These are phyloP conservation scores for Diaporthe batatas DNA, from an alignment of 2,329 filamentous ascomycete species.

Conservation along the genomic window DNA sequence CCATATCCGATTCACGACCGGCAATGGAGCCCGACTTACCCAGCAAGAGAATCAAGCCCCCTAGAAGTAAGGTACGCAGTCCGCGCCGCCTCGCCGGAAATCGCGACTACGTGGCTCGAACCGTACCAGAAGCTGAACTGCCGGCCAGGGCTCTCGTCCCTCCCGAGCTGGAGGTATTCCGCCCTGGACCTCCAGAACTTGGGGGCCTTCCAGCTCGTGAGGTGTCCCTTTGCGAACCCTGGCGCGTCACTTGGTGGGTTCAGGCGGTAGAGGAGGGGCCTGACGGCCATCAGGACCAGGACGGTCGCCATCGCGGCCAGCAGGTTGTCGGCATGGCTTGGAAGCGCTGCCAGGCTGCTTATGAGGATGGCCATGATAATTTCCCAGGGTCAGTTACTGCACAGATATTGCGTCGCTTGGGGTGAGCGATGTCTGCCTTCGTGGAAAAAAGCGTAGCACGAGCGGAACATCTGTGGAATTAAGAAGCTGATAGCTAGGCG, in stretches of 20 bases:
- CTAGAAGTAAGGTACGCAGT: slow-evolving; percentile 13
- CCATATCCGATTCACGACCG: background rate
- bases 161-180: slow-evolving; percentile 3
- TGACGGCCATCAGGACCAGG: slow-evolving; percentile 8
- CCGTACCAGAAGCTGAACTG: slow-evolving; percentile 24
- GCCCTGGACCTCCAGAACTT: slow-evolving; percentile 12
- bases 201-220: background rate
- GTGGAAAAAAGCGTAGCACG: background rate
- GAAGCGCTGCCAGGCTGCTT: background rate
- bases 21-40: background rate
- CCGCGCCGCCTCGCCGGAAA: slow-evolving; percentile 11
- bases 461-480: background rate
- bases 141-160: background rate
- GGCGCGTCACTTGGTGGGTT: slow-evolving; percentile 1
- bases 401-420: background rate
- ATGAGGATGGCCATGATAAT: background rate
- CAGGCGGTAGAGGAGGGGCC: slow-evolving; percentile 4
- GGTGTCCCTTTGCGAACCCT: background rate
- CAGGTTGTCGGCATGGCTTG: background rate
- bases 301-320: background rate
- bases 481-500: background rate
- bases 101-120: slow-evolving; percentile 5
- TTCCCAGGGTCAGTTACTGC: too few species aligned
- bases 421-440: too few species aligned
- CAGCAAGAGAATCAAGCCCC: slow-evolving; percentile 15